Conservation (phyloP, 305 asterid species). For the Plantago lanceolata region DNA sequence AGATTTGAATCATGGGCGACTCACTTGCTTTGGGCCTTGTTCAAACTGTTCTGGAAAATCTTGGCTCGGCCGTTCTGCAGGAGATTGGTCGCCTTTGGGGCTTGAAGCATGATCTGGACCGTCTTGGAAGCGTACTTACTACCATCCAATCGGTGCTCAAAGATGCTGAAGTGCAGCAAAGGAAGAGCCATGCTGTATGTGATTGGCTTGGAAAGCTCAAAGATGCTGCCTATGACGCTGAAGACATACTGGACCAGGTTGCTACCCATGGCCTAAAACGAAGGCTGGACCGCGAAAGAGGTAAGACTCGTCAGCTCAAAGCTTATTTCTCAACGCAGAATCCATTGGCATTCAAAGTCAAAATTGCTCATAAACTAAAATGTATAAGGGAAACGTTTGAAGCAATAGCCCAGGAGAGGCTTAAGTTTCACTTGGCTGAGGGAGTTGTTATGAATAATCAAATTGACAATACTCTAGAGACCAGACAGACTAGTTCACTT, state of each 20-base stretch:
- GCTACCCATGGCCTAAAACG: too few relatives aligned
- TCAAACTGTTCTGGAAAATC: too few relatives aligned
- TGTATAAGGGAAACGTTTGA: too few relatives aligned
- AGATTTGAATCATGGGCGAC: too few relatives aligned
- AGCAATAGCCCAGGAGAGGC: slow-evolving; percentile 17
- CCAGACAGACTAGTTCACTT: slow-evolving; percentile 26
- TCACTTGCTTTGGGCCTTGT: too few relatives aligned
- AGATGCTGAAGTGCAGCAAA: slow-evolving; percentile 26
- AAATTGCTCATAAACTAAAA: too few relatives aligned
- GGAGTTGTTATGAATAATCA: slow-evolving; percentile 12
- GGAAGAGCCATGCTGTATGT: slow-evolving; percentile 7
- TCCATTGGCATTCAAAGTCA: too few relatives aligned
- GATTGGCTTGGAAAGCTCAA: slow-evolving; percentile 32
- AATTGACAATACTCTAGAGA: background rate
- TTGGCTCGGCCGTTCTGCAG: too few relatives aligned
- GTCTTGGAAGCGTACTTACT: background rate
- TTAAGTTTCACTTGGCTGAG: background rate
- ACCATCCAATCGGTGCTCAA: slow-evolving; percentile 19
- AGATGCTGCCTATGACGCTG: slow-evolving; percentile 30
- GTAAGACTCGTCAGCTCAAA: too few relatives aligned
- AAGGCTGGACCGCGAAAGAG: too few relatives aligned
- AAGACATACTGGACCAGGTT: slow-evolving; percentile 31
- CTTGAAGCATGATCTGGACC: slow-evolving; percentile 10
- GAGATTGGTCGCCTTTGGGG: slow-evolving; percentile 23
- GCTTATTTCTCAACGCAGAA: too few relatives aligned